Base-by-base conservation (phyloP, 208 protist species). In the Giardia muris region DNA sequence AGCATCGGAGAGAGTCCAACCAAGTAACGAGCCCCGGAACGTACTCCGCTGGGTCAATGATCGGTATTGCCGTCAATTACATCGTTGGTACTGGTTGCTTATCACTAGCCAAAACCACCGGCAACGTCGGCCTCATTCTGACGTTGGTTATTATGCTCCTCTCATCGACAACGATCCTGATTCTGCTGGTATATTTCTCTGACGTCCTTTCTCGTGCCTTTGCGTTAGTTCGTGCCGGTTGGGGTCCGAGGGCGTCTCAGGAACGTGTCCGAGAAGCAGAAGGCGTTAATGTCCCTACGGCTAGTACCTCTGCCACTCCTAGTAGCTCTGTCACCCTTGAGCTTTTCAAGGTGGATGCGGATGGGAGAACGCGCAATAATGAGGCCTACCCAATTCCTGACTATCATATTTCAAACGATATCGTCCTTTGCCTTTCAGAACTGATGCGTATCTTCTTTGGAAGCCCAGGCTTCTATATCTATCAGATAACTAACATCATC, bases 391-490 rank as follows among this genome's bases (percentile, higher is more conserved):
- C n/a, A n/a, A n/a, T n/a, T n/a, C 57, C 57, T 43, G 86, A 89
- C 42, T 89, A 89, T 43, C 45, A 22, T 10, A 22, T 89, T 10
- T 44, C 86, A 22, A 89, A 4, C 4, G 86, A 89, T 4, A 46
- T 10, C 86, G 42, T 4, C 19, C 45, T 46, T 44, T 10, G 42
- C 22, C 4, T 89, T 44, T 89, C 86, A 19, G 86, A 89, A 43
- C 86, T 89, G 39, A 46, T 10, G 22, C 4, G 42, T 4, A 44
- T 89, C 19, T 44, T 46, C 86, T 89, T 46, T 44, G 86, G 86
- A 4, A 89, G 45, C 39, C 22, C 22, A 10, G 86, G 86, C 86
- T 89, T 89, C 86, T 89, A 89, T 43, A 44, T 89, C 22, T 89
- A 89, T 44, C 86, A 89, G 86, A 43, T 89, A 4, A 4, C 86